These are phyloP conservation scores for Hirsutella minnesotensis DNA, from an alignment of 2,329 filamentous ascomycete genomes.

Conservation along the genomic window DNA sequence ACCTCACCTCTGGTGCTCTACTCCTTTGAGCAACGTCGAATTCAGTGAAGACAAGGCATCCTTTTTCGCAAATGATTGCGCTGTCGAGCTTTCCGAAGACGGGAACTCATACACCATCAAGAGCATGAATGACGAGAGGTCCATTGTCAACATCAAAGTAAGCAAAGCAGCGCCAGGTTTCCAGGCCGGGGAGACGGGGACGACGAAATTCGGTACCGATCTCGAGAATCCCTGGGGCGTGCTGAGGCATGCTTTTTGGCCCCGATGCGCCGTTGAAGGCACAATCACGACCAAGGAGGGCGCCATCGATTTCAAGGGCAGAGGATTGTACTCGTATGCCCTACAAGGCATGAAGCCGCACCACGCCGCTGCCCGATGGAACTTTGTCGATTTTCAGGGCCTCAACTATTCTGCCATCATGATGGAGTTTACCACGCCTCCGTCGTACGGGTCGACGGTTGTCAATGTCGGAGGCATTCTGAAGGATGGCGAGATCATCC, in stretches of 20 bases:
- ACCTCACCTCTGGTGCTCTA: slow-evolving; percentile 73
- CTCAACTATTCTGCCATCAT: slow-evolving; percentile 76
- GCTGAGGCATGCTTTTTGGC: slow-evolving; percentile 93
- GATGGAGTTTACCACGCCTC: slow-evolving; percentile 94
- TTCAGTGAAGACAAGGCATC: slow-evolving; percentile 75
- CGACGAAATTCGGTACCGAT: slow-evolving; percentile 77
- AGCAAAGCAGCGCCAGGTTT: slow-evolving; percentile 69
- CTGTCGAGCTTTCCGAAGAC: slow-evolving; percentile 76
- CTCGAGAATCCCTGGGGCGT: slow-evolving; percentile 76
- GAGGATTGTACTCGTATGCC: slow-evolving; percentile 69
- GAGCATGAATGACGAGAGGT: slow-evolving; percentile 69
- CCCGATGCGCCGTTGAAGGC: slow-evolving; percentile 70
- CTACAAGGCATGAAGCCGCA: slow-evolving; percentile 99
- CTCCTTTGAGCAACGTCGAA: slow-evolving; percentile 63
- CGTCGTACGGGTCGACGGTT: slow-evolving; percentile 76
- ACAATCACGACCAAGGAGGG: slow-evolving; percentile 75
- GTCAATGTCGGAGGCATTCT: slow-evolving; percentile 76
- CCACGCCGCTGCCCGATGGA: slow-evolving; percentile 86
- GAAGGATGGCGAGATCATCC: slow-evolving; percentile 69
- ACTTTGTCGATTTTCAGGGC: slow-evolving; percentile 85
- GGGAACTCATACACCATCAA: slow-evolving; percentile 79
- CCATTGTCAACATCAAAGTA: slow-evolving; percentile 78
- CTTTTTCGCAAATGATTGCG: slow-evolving; percentile 79
- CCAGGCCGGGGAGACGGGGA: slow-evolving; percentile 73
- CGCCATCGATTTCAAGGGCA: slow-evolving; percentile 70